Evolutionary conservation across 768 basidiomycete genomes (phyloP).

Genomic region (Trametes cinnabarina): DNA sequence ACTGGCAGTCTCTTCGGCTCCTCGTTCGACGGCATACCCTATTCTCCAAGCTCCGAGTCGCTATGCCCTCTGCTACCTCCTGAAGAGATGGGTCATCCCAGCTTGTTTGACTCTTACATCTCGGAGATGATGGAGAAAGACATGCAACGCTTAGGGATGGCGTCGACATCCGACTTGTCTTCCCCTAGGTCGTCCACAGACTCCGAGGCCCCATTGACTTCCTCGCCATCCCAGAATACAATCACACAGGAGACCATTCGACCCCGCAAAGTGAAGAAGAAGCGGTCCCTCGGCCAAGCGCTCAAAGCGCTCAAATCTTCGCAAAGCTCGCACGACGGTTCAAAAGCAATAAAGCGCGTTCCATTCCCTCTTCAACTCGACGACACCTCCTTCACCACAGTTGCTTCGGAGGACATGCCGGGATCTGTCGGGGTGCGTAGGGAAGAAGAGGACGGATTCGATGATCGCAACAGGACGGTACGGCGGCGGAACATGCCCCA

Average conservation of each 20-base stretch:
- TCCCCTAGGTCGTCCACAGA: constrained; percentile 11
- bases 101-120: constrained; percentile 5
- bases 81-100: background rate
- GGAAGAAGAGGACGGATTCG: constrained; percentile 12
- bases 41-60: constrained; percentile 7
- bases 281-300: constrained; percentile 13
- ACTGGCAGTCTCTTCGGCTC: background rate
- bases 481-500: constrained; percentile 26
- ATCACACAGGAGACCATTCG: constrained; percentile 11
- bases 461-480: constrained; percentile 17
- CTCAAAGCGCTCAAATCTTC: constrained; percentile 14
- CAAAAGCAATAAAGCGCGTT: background rate
- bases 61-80: constrained; percentile 4
- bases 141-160: background rate
- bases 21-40: constrained; percentile 6
- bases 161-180: constrained; percentile 1
- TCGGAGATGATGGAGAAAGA: constrained; percentile 7
- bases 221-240: constrained; percentile 7
- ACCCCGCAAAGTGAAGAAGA: constrained; percentile 11
- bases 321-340: background rate
- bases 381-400: background rate
- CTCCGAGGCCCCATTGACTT: background rate
- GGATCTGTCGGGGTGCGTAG: background rate
- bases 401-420: constrained; percentile 5
- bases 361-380: constrained; percentile 1